Conservation (phyloP, 306 rosid genomes). For the Psophocarpus tetragonolobus region DNA sequence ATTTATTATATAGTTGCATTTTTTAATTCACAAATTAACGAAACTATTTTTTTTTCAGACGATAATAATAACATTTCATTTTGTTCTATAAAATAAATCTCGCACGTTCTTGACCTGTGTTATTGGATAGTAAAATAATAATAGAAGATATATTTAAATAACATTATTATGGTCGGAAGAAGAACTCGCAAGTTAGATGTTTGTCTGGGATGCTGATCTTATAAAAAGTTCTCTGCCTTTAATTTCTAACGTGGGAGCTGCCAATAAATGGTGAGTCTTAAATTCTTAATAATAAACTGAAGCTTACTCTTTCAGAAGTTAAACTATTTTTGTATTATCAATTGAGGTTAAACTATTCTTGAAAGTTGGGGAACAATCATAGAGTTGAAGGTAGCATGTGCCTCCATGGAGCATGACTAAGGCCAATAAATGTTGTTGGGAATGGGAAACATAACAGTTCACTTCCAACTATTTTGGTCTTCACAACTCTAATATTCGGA, state of each 20-base stretch:
- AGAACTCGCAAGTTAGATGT: background rate
- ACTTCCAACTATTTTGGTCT: constrained; percentile 33
- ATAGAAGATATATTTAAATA: background rate
- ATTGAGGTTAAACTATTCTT: background rate
- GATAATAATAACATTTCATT: background rate
- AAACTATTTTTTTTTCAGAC: background rate
- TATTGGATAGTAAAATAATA: background rate
- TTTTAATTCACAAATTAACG: background rate
- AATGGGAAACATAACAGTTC: constrained; percentile 59
- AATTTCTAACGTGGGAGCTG: background rate
- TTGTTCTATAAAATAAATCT: background rate
- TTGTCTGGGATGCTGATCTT: background rate
- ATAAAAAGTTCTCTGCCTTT: background rate
- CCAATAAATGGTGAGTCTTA: background rate
- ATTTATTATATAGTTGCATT: background rate
- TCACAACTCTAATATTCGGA: constrained; percentile 21
- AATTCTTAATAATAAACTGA: constrained; percentile 6
- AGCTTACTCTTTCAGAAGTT: background rate
- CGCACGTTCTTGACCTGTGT: background rate
- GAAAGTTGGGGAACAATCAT: constrained; percentile 27
- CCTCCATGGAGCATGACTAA: constrained; percentile 26
- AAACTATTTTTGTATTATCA: background rate
- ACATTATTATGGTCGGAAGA: background rate
- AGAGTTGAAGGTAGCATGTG: constrained; percentile 52
- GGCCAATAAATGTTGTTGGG: constrained; percentile 37